Evolutionary conservation across 768 basidiomycete genomes (phyloP), one percentile per base, ranked within the genome.

Genomic region (Postia placenta): DNA sequence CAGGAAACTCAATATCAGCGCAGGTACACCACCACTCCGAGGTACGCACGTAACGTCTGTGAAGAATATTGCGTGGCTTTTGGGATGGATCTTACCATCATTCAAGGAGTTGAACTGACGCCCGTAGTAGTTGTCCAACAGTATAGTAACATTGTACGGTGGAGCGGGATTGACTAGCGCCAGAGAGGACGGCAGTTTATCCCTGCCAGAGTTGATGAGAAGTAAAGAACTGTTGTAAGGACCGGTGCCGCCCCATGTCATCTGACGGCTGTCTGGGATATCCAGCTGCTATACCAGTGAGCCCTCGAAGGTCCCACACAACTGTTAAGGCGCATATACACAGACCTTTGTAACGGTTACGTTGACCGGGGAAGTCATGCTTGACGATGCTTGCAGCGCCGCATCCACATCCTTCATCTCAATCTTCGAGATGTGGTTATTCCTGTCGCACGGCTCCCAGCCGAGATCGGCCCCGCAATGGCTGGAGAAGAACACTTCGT

Each of bases 41-140:
- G 36, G 19, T 25, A 73, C 79, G 39, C 67, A 88, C 78, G 71
- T 68, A 12, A 73, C 70, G 58, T 92, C 87, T 0, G 87, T 90
- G 66, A 90, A 87, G 67, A 85, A 88, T 1, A 90, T 56, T 35
- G 77, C 77, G 30, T 80, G 80, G 52, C 75, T 84, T 4, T 65
- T 64, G 1, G 84, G 85, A 45, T 87, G 81, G 4, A 88, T 69
- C 57, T 86, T 88, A 51, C 85, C 72, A 54, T 92, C 88, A 61
- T 90, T 87, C 42, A 91, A 62, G 1, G 87, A 87, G 64, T 86
- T 89, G 67, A 89, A 92, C 55, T 88, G 86, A 2, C 85, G 71
- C 1, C 87, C 87, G 56, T 78, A 85, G 65, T 75, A 87, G 67
- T 89, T 91, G 66, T 90, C 85, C 51, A 91, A 63, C 15, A 91